phyloP scores from a whole-genome alignment of 1,284 basidiomycete species.

The Fomitiporia mediterranea region DNA sequence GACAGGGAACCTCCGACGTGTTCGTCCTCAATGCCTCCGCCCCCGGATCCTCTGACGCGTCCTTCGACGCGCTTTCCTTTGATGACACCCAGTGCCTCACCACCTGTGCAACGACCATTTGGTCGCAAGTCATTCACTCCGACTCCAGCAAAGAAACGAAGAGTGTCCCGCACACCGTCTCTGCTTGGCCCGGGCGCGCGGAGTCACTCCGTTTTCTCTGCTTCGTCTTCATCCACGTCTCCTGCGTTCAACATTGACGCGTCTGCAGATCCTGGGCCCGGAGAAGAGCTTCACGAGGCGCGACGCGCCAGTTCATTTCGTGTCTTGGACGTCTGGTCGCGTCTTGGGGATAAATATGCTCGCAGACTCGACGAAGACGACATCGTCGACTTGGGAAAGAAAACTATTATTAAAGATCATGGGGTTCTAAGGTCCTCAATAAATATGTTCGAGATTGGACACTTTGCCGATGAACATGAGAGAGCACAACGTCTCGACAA shows the following conservation, averaged over 20 bases:
- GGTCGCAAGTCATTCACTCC: neutral
- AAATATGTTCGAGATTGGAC: constrained; percentile 43
- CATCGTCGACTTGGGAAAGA: constrained; percentile 60
- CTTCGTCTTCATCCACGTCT: constrained; percentile 17
- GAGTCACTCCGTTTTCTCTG: constrained; percentile 7
- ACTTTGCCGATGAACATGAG: constrained; percentile 32
- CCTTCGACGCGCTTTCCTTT: constrained; percentile 9
- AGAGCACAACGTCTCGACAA: constrained; percentile 28
- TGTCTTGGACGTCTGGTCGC: constrained; percentile 57
- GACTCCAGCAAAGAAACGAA: constrained; percentile 18
- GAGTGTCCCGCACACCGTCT: constrained; percentile 15
- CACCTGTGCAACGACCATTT: constrained; percentile 16
- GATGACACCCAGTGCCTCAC: constrained; percentile 20
- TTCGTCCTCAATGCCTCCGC: constrained; percentile 9
- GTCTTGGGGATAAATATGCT: constrained; percentile 60
- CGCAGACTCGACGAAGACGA: constrained; percentile 69
- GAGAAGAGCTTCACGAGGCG: constrained; percentile 44
- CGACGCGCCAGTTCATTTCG: constrained; percentile 52
- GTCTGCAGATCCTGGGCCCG: constrained; percentile 4
- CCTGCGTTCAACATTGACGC: constrained; percentile 11
- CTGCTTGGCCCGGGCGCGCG: constrained; percentile 5
- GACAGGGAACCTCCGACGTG: constrained; percentile 3
- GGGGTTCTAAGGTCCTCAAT: constrained; percentile 50
- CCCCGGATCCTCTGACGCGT: neutral
- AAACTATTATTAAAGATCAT: constrained; percentile 57